Base-by-base conservation (phyloP, 257 asterid genomes). In the Fraxinus americana region DNA sequence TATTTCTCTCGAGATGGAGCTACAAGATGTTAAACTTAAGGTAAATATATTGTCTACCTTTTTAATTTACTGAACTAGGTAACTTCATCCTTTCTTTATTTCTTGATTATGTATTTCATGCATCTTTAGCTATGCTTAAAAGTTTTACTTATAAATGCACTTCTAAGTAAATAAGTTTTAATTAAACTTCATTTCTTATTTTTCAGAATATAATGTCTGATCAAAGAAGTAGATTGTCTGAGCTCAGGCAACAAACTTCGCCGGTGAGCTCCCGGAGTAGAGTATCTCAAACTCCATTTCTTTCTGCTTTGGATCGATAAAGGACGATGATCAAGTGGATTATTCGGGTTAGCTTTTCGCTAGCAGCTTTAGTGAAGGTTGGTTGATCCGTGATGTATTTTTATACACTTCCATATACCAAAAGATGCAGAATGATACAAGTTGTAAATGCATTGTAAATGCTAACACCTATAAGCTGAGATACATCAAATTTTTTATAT, bases 11-110 rank as follows among this genome's bases (percentile, higher is more conserved):
- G 97, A 93, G 86, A 90, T 86, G 86, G 96, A 95, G 82, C 88
- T 95, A 35, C 83, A 90, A 75, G 97, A 90, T 74, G 91, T 74
- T 67, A 93, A 95, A 81, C 87, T 90, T 71, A 96, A 96, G 99
- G 98, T 92, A 82, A 76, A 70, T 61, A 30, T 39, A 66, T 48
- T 21, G 25, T 69, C 67, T 17, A 35, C 38, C 73, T 11, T 29
- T 54, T 61, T 11, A 65, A 41, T 72, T 65, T 6, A 19, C 35
- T 38, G 32, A 4, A 19, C 16, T 19, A 1, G 14, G n/a, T 54
- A 30, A 34, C 45, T 74, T 73, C 52, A 36, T 61, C 38, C n/a
- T 11, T 43, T 52, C 6, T 12, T 27, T 57, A n/a, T n/a, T 75
- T 23, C 54, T 72, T 16, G 30, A n/a, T 36, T 43, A 6, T 65